phyloP scores from a whole-genome alignment of 257 asterid species.

The Plantago major region DNA sequence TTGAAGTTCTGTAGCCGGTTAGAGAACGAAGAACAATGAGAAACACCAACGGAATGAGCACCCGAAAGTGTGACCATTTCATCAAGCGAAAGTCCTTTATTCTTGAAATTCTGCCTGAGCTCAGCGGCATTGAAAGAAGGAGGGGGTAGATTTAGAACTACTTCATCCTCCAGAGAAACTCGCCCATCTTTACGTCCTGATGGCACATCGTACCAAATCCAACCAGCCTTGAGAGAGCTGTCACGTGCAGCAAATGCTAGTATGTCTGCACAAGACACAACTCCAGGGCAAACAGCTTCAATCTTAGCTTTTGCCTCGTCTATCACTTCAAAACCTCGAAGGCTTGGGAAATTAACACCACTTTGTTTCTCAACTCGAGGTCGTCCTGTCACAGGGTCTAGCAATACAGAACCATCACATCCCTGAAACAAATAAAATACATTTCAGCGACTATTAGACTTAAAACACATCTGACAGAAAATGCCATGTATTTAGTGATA shows the following conservation, averaged over 20 bases:
- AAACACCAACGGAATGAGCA: conserved; percentile 49
- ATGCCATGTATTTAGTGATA: too few relatives aligned
- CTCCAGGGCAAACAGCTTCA: conserved; percentile 36
- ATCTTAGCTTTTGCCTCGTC: conserved; percentile 43
- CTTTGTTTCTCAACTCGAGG: conserved; percentile 39
- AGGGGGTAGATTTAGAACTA: conserved; percentile 34
- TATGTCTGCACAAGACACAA: conserved; percentile 56
- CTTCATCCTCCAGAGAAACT: conserved; percentile 34
- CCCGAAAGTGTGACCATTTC: conserved; percentile 71
- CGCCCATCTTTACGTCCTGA: conserved; percentile 52
- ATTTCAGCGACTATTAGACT: background rate
- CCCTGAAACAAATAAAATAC: conserved; percentile 32
- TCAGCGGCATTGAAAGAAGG: conserved; percentile 32
- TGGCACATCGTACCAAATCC: conserved; percentile 34
- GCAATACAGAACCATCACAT: conserved; percentile 45
- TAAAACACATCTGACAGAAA: conserved; percentile 15
- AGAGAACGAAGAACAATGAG: conserved; percentile 43
- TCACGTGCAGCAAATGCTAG: conserved; percentile 57
- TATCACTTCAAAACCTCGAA: conserved; percentile 49
- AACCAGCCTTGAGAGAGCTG: conserved; percentile 37
- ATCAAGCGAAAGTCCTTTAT: conserved; percentile 48
- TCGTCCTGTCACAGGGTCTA: conserved; percentile 35
- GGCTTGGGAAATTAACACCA: conserved; percentile 31
- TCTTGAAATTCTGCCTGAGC: conserved; percentile 31
- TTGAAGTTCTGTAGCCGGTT: conserved; percentile 31